phyloP scores from a whole-genome alignment of 148 eudicot genomes.

The Nepenthes gracilis region DNA sequence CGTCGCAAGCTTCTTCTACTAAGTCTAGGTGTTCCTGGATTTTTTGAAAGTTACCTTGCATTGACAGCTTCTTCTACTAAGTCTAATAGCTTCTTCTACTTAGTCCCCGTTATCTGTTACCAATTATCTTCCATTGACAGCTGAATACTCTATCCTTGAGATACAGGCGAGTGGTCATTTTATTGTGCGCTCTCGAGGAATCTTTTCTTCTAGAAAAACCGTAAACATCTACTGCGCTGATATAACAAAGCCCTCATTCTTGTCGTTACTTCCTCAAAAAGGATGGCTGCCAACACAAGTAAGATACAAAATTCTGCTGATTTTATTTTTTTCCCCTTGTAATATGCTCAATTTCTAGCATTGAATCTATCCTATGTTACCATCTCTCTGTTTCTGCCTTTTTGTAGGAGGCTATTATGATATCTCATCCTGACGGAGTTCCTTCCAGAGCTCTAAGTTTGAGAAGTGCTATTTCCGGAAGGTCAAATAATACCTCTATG shows the following conservation, averaged over 20 bases:
- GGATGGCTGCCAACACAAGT: conserved; percentile 6
- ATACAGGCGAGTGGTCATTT: conserved; percentile 74
- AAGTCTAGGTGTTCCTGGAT: too few species aligned
- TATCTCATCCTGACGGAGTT: conserved; percentile 56
- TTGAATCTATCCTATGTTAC: too few species aligned
- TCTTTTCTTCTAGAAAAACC: conserved; percentile 62
- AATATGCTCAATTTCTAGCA: too few species aligned
- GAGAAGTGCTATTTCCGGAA: too few species aligned
- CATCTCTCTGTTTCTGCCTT: too few species aligned
- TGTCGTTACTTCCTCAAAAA: conserved; percentile 13
- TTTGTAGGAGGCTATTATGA: conserved; percentile 69
- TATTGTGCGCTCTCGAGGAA: conserved; percentile 63
- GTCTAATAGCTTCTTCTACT: conserved; percentile 26
- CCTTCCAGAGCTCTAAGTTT: too few species aligned
- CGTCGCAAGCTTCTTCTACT: too few species aligned
- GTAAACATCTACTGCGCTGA: conserved; percentile 69
- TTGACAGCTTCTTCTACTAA: too few species aligned
- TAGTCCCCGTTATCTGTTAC: conserved; percentile 68
- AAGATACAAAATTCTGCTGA: conserved; percentile 44
- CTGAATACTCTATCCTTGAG: conserved; percentile 86
- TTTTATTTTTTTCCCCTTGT: too few species aligned
- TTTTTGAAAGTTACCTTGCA: too few species aligned
- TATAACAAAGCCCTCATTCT: conserved; percentile 60
- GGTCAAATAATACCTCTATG: too few species aligned
- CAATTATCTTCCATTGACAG: conserved; percentile 73